Percentiles rank a stretch among this genome's conserved stretches.
phyloP scores from a whole-genome alignment of 2,329 filamentous ascomycete genomes.

The Botryotinia globosa region DNA sequence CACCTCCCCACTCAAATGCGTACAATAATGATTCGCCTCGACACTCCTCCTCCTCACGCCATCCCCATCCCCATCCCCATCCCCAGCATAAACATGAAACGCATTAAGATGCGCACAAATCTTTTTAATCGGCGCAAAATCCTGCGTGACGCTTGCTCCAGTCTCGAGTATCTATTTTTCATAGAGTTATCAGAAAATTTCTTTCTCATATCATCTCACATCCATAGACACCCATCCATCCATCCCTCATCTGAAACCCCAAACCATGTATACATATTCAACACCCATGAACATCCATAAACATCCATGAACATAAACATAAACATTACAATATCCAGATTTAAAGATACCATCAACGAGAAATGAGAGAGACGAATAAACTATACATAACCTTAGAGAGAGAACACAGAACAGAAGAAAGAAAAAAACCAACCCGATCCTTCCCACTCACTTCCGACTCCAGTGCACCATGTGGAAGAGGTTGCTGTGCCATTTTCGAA shows the following conservation, averaged over 20 bases:
- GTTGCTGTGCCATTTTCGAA: background rate
- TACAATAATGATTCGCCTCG: slow-evolving; percentile 83
- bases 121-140: slow-evolving; percentile 68
- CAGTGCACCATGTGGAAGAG: background rate
- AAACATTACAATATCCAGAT: no score
- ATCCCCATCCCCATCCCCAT: background rate
- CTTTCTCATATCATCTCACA: no score
- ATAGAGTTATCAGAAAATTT: no score
- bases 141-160: slow-evolving; percentile 47
- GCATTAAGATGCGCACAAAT: slow-evolving; percentile 79
- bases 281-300: no score
- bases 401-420: no score
- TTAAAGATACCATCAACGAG: no score
- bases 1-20: slow-evolving; percentile 70
- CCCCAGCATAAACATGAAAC: slow-evolving; percentile 69
- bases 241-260: no score
- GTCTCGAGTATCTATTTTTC: slow-evolving; percentile 42
- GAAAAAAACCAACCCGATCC: background rate
- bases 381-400: no score
- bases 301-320: no score
- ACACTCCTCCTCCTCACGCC: slow-evolving; percentile 56
- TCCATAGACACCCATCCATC: no score
- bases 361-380: no score
- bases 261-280: no score
- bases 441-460: background rate